Conservation (phyloP, 805 yeast genomes). For the Yarrowia yakushimensis region DNA sequence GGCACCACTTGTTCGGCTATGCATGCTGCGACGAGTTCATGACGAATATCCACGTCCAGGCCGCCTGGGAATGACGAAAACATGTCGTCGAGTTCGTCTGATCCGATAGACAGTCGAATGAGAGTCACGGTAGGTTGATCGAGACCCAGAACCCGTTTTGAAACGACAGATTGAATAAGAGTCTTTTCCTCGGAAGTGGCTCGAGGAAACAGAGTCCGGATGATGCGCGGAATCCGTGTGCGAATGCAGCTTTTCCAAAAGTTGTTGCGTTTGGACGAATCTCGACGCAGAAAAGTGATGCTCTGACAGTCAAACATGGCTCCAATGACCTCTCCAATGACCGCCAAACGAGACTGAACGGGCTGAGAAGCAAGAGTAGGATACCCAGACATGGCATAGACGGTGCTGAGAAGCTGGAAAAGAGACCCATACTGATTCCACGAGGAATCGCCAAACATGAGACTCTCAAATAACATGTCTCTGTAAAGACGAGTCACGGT, state of each 20-base stretch:
- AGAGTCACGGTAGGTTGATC: slow-evolving; percentile 41
- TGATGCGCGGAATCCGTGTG: slow-evolving; percentile 47
- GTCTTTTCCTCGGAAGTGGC: not conserved
- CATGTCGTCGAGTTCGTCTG: slow-evolving; percentile 46
- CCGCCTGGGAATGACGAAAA: slow-evolving; percentile 51
- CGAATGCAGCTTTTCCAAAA: slow-evolving; percentile 48
- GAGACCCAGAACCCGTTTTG: slow-evolving; percentile 36
- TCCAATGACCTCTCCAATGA: slow-evolving; percentile 43
- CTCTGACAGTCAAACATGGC: slow-evolving; percentile 46
- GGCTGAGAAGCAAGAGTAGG: slow-evolving; percentile 24
- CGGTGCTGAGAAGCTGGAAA: slow-evolving; percentile 25
- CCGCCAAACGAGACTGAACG: slow-evolving; percentile 21
- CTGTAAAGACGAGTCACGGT: slow-evolving; percentile 30
- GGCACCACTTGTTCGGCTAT: slow-evolving; percentile 37
- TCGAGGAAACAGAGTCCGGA: slow-evolving; percentile 37
- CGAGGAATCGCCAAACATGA: slow-evolving; percentile 27
- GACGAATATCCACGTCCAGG: slow-evolving; percentile 45
- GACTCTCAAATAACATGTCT: slow-evolving; percentile 32
- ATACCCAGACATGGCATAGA: slow-evolving; percentile 26
- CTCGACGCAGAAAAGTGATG: slow-evolving; percentile 40
- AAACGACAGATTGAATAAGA: slow-evolving; percentile 31
- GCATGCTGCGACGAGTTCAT: slow-evolving; percentile 49
- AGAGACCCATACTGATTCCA: slow-evolving; percentile 28
- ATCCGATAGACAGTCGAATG: slow-evolving; percentile 40
- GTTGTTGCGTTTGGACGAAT: slow-evolving; percentile 38